A percentile compares a stretch with the other conserved stretches of the same genome.
These are phyloP conservation scores for Suhomyces tanzawaensis DNA, from an alignment of 805 yeast genomes.

Conservation along the genomic window DNA sequence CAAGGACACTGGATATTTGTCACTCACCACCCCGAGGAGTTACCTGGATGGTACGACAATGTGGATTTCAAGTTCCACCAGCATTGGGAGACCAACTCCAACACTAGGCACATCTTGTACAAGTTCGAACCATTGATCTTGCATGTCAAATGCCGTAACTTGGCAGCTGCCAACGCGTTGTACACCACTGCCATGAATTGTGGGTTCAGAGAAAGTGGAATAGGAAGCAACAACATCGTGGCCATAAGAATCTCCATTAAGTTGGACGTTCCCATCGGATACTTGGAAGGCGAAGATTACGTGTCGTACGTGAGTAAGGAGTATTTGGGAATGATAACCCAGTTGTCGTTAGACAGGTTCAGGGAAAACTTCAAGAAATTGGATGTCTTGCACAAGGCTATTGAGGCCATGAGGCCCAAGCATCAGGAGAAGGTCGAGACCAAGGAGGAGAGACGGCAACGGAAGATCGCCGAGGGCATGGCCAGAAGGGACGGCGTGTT, in stretches of 20 bases:
- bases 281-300: constrained; percentile 30
- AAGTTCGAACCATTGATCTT: constrained; percentile 84
- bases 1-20: constrained; percentile 85
- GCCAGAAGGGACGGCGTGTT: constrained; percentile 30
- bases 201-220: constrained; percentile 86
- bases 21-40: constrained; percentile 56
- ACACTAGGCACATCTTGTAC: constrained; percentile 59
- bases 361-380: constrained; percentile 61
- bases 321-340: constrained; percentile 52
- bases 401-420: constrained; percentile 28
- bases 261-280: constrained; percentile 77
- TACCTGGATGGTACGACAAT: constrained; percentile 48
- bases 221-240: constrained; percentile 73
- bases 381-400: constrained; percentile 43
- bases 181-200: constrained; percentile 75
- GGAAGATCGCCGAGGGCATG: constrained; percentile 54
- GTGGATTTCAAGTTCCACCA: constrained; percentile 19
- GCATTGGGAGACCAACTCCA: constrained; percentile 6
- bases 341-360: constrained; percentile 60
- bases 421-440: constrained; percentile 36
- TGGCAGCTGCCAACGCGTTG: constrained; percentile 54
- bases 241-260: constrained; percentile 75
- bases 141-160: constrained; percentile 75
- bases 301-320: constrained; percentile 47
- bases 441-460: constrained; percentile 53